Percentiles rank a stretch among this genome's conserved stretches.
Evolutionary conservation across 768 basidiomycete species (phyloP).

Genomic region (Lyophyllum semitale): DNA sequence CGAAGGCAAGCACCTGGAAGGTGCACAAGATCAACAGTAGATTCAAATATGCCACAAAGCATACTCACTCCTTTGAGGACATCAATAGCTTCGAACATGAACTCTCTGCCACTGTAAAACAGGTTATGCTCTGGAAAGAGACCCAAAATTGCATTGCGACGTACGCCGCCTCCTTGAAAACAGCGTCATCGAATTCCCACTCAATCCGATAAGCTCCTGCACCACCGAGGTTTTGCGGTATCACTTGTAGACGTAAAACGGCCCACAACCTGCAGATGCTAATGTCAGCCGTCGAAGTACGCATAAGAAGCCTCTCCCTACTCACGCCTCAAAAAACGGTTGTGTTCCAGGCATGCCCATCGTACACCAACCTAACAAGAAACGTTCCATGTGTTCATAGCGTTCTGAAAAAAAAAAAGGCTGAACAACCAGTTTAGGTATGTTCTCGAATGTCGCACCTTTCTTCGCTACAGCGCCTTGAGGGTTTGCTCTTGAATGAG

Average conservation of each 20-base stretch:
- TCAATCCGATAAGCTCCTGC: constrained; percentile 72
- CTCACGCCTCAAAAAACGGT: constrained; percentile 77
- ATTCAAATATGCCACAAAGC: constrained; percentile 18
- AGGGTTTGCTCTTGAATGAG: constrained; percentile 71
- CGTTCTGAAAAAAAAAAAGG: constrained; percentile 47
- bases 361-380: constrained; percentile 82
- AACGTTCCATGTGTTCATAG: constrained; percentile 71
- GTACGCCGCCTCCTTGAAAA: constrained; percentile 92
- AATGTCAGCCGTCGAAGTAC: constrained; percentile 1
- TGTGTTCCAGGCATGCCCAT: constrained; percentile 87
- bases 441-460: constrained; percentile 36
- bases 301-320: constrained; percentile 13
- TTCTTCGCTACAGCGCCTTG: constrained; percentile 63
- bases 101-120: constrained; percentile 78
- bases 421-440: background rate
- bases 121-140: constrained; percentile 19
- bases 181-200: constrained; percentile 94
- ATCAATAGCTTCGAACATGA: constrained; percentile 90
- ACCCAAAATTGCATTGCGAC: constrained; percentile 33
- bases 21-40: constrained; percentile 11
- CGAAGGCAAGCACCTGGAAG: constrained; percentile 61
- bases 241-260: constrained; percentile 75
- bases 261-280: constrained; percentile 61
- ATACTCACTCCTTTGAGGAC: constrained; percentile 85
- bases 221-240: constrained; percentile 81